Conservation (phyloP, 495 filamentous ascomycete genomes). For the Penicillium paxilli region DNA sequence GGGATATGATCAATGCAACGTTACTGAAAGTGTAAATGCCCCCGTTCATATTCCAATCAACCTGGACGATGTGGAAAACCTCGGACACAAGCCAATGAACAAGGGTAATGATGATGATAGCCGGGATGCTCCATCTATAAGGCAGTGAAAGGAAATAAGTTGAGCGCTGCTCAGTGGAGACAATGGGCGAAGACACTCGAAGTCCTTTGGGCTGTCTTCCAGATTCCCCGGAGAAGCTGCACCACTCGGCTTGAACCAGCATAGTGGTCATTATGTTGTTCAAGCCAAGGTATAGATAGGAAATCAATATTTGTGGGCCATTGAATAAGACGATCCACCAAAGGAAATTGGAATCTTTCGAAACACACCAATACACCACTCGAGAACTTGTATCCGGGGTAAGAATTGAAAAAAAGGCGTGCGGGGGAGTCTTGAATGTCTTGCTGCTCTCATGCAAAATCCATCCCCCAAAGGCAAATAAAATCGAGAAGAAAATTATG, state of each 20-base stretch:
- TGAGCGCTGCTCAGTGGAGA: constrained; percentile 3
- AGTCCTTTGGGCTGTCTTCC: constrained; percentile 16
- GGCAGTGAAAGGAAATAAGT: constrained; percentile 13
- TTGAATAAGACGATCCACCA: not conserved
- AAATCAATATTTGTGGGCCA: not conserved
- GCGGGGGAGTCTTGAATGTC: not conserved
- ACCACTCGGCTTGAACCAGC: constrained; percentile 33
- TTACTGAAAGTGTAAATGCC: not conserved
- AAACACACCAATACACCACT: too few relatives aligned
- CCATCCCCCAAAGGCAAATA: not conserved
- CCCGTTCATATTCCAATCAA: too few relatives aligned
- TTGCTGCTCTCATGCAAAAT: not conserved
- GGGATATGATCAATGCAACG: too few relatives aligned
- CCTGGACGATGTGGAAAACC: constrained; percentile 4
- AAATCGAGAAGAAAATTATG: not conserved
- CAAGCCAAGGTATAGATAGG: constrained; percentile 34
- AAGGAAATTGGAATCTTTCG: not conserved
- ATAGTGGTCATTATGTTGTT: constrained; percentile 37
- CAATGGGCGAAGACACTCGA: constrained; percentile 24
- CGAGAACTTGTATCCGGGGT: not conserved
- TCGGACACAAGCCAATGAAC: constrained; percentile 15
- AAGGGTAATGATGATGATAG: constrained; percentile 1
- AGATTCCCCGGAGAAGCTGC: constrained; percentile 4
- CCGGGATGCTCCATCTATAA: constrained; percentile 6
- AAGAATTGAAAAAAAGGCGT: not conserved